phyloP scores from a whole-genome alignment of 345 rosid genomes.

The Lepidium aucheri region DNA sequence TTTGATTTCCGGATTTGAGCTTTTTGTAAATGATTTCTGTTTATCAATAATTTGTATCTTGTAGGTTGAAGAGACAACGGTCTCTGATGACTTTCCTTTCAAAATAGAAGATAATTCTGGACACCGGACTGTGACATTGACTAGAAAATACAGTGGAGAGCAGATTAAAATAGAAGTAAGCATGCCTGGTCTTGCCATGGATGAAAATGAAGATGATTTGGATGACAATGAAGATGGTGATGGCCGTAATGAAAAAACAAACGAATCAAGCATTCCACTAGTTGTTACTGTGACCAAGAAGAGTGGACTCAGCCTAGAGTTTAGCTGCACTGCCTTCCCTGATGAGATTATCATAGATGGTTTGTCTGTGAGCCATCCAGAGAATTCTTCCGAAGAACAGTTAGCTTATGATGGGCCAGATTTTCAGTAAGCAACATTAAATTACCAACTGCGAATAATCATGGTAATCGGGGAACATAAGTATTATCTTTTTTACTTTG shows the following conservation, averaged over 20 bases:
- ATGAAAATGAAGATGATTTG: constrained; percentile 30
- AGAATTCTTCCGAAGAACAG: constrained; percentile 35
- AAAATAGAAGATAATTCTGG: constrained; percentile 65
- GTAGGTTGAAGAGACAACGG: constrained; percentile 38
- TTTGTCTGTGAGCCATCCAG: constrained; percentile 41
- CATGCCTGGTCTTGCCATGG: constrained; percentile 71
- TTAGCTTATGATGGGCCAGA: constrained; percentile 73
- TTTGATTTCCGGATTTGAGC: not conserved
- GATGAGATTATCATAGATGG: constrained; percentile 57
- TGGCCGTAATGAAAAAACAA: constrained; percentile 30
- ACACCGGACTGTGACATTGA: constrained; percentile 44
- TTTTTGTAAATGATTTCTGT: not conserved
- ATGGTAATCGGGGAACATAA: not conserved
- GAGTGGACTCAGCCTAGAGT: constrained; percentile 53
- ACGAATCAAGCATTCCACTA: constrained; percentile 48
- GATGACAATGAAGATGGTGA: constrained; percentile 26
- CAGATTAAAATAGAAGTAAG: constrained; percentile 56
- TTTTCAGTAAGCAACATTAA: constrained; percentile 51
- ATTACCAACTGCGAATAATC: not conserved
- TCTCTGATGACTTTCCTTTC: constrained; percentile 59
- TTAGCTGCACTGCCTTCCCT: constrained; percentile 54
- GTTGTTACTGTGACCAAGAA: constrained; percentile 58
- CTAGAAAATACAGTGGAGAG: constrained; percentile 65
- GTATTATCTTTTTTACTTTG: not conserved
- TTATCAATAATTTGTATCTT: not conserved